phyloP scores from a whole-genome alignment of 108 stramenopile species.

The Pseudonitzschia multiseries region DNA sequence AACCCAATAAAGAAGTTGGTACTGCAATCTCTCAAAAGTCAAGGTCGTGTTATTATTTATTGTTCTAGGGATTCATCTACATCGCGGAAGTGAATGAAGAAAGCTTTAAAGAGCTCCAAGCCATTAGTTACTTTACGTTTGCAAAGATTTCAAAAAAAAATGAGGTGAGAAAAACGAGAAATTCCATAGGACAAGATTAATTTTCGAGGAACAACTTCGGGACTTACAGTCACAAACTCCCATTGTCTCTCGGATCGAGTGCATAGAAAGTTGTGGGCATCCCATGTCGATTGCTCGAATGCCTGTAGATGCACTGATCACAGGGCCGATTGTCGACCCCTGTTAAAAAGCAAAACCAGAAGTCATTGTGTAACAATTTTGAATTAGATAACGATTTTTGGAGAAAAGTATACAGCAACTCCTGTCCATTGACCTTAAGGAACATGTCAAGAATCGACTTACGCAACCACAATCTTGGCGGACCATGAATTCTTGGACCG shows the following conservation, averaged over 20 bases:
- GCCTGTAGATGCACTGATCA: slow-evolving; percentile 86
- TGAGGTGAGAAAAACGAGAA: slow-evolving; percentile 1
- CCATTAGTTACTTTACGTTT: slow-evolving; percentile 55
- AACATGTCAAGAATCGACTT: slow-evolving; percentile 5
- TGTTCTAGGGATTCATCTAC: slow-evolving; percentile 59
- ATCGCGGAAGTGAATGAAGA: slow-evolving; percentile 65
- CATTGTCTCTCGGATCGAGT: slow-evolving; percentile 92
- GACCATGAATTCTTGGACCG: slow-evolving; percentile 91
- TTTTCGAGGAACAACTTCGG: neutral
- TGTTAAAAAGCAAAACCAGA: neutral
- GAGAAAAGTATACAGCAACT: neutral
- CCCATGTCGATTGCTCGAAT: slow-evolving; percentile 96
- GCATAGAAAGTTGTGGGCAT: slow-evolving; percentile 96
- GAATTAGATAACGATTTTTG: neutral
- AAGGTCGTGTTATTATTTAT: slow-evolving; percentile 1
- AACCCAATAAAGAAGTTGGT: too few species aligned
- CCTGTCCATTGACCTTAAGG: neutral
- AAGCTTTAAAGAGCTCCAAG: slow-evolving; percentile 71
- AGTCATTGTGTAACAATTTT: neutral
- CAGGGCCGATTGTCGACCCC: slow-evolving; percentile 90
- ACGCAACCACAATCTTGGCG: slow-evolving; percentile 95
- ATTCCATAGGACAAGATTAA: neutral
- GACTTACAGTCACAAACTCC: slow-evolving; percentile 67
- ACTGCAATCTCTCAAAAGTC: too few species aligned
- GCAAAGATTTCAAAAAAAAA: slow-evolving; percentile 5